Percentiles rank a stretch among this genome's conserved stretches.
These are phyloP conservation scores for Telfairia occidentalis DNA, from an alignment of 331 rosid species.

Conservation along the genomic window DNA sequence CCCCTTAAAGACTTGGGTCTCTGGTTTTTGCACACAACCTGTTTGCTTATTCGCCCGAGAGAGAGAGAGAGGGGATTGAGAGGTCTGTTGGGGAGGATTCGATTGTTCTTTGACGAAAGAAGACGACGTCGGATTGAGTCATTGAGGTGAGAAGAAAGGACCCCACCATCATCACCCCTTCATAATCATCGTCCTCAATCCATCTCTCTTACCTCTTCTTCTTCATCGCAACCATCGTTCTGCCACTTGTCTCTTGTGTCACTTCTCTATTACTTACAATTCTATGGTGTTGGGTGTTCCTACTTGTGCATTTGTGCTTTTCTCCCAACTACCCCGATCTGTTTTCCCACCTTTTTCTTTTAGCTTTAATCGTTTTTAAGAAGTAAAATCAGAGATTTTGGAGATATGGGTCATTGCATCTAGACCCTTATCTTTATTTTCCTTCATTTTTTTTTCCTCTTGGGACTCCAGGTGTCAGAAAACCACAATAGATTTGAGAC, in stretches of 20 bases:
- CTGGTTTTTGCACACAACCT: constrained; percentile 20
- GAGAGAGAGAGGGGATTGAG: constrained; percentile 21
- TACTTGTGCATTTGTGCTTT: constrained; percentile 21
- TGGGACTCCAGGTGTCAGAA: too few relatives aligned
- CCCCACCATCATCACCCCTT: constrained; percentile 30
- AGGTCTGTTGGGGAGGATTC: constrained; percentile 35
- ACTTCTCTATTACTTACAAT: constrained; percentile 14
- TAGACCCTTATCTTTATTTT: constrained; percentile 27
- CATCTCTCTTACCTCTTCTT: constrained; percentile 23
- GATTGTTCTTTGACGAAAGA: constrained; percentile 12
- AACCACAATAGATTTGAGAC: too few relatives aligned
- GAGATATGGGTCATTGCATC: constrained; percentile 43
- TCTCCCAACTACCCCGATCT: constrained; percentile 36
- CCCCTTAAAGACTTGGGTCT: constrained; percentile 21
- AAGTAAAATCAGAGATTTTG: constrained; percentile 26
- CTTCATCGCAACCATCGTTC: constrained; percentile 12
- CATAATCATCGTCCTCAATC: too few relatives aligned
- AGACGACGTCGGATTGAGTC: constrained; percentile 11
- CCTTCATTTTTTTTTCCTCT: not conserved
- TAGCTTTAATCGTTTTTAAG: constrained; percentile 19
- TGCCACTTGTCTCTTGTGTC: constrained; percentile 20
- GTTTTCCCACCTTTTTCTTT: constrained; percentile 16
- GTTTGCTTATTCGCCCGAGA: constrained; percentile 27
- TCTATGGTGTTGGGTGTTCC: constrained; percentile 38
- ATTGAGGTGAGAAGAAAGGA: constrained; percentile 35